Conservation (phyloP, 2,329 filamentous ascomycete genomes). For the Bipolaris zeicola region DNA sequence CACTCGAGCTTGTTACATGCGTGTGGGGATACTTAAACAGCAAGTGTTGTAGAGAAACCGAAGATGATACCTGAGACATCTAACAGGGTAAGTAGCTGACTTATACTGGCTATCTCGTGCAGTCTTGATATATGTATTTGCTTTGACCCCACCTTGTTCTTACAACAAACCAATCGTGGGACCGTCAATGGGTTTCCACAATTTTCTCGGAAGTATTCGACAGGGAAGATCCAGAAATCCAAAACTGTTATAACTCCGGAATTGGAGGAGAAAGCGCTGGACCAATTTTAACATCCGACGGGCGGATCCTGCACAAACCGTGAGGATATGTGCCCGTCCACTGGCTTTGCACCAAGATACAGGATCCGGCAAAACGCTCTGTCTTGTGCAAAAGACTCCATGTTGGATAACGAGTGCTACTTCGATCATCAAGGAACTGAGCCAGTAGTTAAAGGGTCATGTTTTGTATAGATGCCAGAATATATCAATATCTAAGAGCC, state of each 20-base stretch:
- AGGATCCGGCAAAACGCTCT: not conserved
- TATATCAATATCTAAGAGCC: not conserved
- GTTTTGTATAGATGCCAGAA: not conserved
- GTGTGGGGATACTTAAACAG: not conserved
- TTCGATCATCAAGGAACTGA: not conserved
- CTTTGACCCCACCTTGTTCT: not conserved
- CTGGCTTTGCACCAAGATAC: not conserved
- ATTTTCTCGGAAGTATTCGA: not conserved
- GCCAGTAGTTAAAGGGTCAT: not conserved
- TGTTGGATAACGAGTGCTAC: not conserved
- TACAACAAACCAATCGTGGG: not conserved
- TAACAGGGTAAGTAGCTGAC: not conserved
- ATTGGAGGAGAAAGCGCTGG: not conserved
- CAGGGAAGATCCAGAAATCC: not conserved
- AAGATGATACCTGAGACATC: not conserved
- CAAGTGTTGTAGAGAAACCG: not conserved
- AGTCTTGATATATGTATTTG: not conserved
- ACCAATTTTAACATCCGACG: not conserved
- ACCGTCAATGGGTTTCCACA: not conserved
- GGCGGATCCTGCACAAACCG: not conserved
- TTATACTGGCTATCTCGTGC: not conserved
- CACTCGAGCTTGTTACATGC: not conserved
- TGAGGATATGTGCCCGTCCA: not conserved
- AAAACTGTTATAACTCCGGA: not conserved
- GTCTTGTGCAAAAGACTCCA: not conserved